Evolutionary conservation across 2,329 filamentous ascomycete genomes (phyloP).

Genomic region (Colletotrichum spinosum): DNA sequence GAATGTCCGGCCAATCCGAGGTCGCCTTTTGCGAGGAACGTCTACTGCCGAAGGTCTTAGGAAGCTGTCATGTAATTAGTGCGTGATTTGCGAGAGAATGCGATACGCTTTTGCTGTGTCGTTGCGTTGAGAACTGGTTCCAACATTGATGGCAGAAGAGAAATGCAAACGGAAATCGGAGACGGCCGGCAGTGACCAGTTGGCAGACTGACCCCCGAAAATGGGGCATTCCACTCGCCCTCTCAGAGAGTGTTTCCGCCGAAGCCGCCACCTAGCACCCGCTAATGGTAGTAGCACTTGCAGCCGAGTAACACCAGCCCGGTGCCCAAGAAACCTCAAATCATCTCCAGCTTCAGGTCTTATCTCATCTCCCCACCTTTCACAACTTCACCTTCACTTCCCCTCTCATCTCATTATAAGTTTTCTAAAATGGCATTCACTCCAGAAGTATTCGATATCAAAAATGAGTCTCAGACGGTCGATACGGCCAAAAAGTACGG

Average conservation of each 20-base stretch:
- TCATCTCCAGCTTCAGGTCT: constrained; percentile 1
- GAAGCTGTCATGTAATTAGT: constrained; percentile 3
- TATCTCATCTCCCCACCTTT: constrained; percentile 13
- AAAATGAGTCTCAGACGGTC: constrained; percentile 37
- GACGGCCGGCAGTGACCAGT: constrained; percentile 23
- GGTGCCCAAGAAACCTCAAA: constrained; percentile 16
- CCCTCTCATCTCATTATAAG: neutral
- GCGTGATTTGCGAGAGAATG: neutral
- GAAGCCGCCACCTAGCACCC: constrained; percentile 5
- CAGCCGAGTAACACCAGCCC: constrained; percentile 14
- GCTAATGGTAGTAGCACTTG: constrained; percentile 8
- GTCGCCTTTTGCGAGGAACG: constrained; percentile 1
- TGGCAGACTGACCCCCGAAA: constrained; percentile 25
- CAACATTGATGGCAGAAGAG: constrained; percentile 26
- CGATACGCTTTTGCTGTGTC: neutral
- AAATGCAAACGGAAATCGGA: constrained; percentile 34
- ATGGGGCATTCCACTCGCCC: constrained; percentile 23
- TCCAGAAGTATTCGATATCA: constrained; percentile 41
- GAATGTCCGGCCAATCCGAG: constrained; percentile 21
- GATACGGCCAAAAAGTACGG: constrained; percentile 52
- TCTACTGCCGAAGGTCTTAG: constrained; percentile 20
- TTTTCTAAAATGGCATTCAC: constrained; percentile 36
- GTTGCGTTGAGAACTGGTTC: constrained; percentile 19
- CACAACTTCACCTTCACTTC: constrained; percentile 5
- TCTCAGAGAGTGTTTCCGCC: constrained; percentile 12